These are phyloP conservation scores for Pezicula neosporulosa DNA, from an alignment of 2,329 filamentous ascomycete species.

Conservation along the genomic window DNA sequence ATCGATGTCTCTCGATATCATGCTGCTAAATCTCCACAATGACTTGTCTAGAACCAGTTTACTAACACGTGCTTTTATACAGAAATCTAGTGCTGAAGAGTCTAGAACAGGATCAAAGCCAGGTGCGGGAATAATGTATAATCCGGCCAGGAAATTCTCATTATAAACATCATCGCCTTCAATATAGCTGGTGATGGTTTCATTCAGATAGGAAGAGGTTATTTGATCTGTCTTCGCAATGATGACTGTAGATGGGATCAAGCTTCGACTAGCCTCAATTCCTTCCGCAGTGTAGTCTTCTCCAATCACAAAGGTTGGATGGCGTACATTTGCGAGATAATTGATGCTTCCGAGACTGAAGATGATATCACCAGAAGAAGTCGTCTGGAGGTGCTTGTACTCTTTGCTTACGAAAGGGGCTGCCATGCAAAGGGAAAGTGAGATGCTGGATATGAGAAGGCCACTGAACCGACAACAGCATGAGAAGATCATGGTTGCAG, in stretches of 20 bases:
- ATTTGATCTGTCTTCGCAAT: slow-evolving; percentile 14
- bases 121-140: slow-evolving; percentile 27
- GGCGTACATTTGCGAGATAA: slow-evolving; percentile 31
- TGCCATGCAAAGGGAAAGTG: not conserved
- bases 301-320: slow-evolving; percentile 25
- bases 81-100: not conserved
- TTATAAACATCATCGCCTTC: slow-evolving; percentile 33
- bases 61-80: not conserved
- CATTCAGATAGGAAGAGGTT: slow-evolving; percentile 25
- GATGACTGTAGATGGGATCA: slow-evolving; percentile 1
- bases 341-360: slow-evolving; percentile 33
- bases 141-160: slow-evolving; percentile 30
- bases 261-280: too few species aligned
- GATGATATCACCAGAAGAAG: slow-evolving; percentile 26
- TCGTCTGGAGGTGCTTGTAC: slow-evolving; percentile 8
- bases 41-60: not conserved
- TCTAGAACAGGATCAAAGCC: slow-evolving; percentile 15
- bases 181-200: slow-evolving; percentile 27
- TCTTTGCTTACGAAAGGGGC: not conserved
- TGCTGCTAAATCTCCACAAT: not conserved
- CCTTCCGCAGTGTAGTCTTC: slow-evolving; percentile 26
- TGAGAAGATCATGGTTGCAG: not conserved
- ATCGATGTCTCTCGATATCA: not conserved
- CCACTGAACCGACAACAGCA: not conserved
- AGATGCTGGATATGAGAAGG: not conserved